phyloP scores from a whole-genome alignment of 768 basidiomycete species.

The Leucosporidium scottii region DNA sequence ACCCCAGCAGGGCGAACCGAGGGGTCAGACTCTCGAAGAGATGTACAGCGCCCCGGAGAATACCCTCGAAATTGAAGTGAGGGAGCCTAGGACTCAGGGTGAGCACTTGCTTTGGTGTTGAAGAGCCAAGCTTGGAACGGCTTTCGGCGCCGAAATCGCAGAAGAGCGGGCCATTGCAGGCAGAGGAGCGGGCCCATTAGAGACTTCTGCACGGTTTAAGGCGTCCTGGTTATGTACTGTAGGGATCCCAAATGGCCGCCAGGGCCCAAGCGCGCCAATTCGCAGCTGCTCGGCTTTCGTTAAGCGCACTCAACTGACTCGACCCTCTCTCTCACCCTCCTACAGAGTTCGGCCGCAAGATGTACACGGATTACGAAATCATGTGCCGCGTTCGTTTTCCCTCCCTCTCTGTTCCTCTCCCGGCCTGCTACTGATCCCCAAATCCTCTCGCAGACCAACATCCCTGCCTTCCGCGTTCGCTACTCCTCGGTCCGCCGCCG shows the following conservation, averaged over 20 bases:
- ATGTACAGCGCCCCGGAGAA: slow-evolving; percentile 98
- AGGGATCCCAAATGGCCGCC: too few relatives aligned
- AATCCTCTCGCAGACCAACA: slow-evolving; percentile 69
- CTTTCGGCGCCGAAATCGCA: background rate
- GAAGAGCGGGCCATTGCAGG: too few relatives aligned
- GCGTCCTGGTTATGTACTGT: too few relatives aligned
- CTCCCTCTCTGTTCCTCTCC: background rate
- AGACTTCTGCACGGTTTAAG: too few relatives aligned
- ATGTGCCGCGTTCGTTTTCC: slow-evolving; percentile 69
- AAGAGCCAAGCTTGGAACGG: too few relatives aligned
- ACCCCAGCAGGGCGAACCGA: background rate
- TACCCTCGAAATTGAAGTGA: slow-evolving; percentile 93
- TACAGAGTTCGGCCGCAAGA: slow-evolving; percentile 91
- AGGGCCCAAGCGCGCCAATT: too few relatives aligned
- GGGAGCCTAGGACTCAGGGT: slow-evolving; percentile 97
- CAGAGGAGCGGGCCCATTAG: too few relatives aligned
- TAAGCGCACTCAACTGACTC: background rate
- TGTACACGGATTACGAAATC: slow-evolving; percentile 99
- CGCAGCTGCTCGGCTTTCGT: too few relatives aligned
- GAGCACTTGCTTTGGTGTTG: too few relatives aligned
- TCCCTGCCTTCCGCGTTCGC: slow-evolving; percentile 92
- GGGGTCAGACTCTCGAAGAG: slow-evolving; percentile 64
- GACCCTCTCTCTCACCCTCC: background rate
- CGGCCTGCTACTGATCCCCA: background rate
- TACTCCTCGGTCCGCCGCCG: slow-evolving; percentile 80